phyloP scores from a whole-genome alignment of 495 filamentous ascomycete genomes.

The Hyaloscypha bicolor region DNA sequence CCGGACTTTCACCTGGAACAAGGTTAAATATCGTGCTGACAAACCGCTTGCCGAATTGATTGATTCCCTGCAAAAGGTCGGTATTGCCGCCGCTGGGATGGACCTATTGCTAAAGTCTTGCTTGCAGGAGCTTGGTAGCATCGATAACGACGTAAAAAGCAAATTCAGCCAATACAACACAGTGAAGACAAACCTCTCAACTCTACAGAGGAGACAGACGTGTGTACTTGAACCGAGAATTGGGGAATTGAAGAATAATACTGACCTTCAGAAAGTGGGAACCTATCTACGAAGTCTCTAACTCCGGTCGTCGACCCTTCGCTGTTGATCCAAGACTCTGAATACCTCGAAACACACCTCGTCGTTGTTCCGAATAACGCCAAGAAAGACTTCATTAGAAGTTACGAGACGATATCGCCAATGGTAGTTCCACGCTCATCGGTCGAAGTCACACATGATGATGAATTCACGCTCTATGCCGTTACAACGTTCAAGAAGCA shows the following conservation, averaged over 20 bases:
- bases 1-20: conserved; percentile 90
- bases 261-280: conserved; percentile 63
- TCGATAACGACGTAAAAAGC: conserved; percentile 91
- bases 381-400: conserved; percentile 83
- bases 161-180: conserved; percentile 93
- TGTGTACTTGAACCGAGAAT: conserved; percentile 39
- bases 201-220: conserved; percentile 86
- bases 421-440: conserved; percentile 89
- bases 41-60: conserved; percentile 83
- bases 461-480: conserved; percentile 84
- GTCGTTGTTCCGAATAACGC: conserved; percentile 78
- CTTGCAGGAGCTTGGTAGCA: conserved; percentile 74
- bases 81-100: not conserved
- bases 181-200: conserved; percentile 76
- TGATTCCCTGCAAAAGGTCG: conserved; percentile 81
- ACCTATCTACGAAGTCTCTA: conserved; percentile 91
- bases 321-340: conserved; percentile 81
- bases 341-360: conserved; percentile 95
- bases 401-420: conserved; percentile 82
- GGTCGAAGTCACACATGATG: conserved; percentile 72
- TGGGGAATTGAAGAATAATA: not conserved
- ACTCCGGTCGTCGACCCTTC: conserved; percentile 80
- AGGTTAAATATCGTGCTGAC: conserved; percentile 92
- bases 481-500: conserved; percentile 94
- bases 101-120: not conserved